Conservation (phyloP, 225 moss, liverwort and hornwort genomes). For the Marchantia paleacea region DNA sequence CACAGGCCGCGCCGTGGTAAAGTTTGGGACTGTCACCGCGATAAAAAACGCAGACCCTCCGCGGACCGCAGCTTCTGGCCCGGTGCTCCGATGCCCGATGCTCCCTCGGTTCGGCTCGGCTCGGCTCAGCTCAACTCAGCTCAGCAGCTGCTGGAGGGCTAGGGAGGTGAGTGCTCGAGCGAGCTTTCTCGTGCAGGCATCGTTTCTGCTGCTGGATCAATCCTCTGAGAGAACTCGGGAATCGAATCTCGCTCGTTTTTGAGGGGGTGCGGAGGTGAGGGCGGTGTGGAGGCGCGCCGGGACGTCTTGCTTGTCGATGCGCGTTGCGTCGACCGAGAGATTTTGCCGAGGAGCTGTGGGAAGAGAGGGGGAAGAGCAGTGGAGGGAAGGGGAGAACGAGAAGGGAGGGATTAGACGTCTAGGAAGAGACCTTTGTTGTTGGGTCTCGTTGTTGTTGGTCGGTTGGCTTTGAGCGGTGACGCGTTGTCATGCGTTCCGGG, state of each 20-base stretch:
- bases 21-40: background rate
- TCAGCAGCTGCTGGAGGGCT: background rate
- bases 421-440: background rate
- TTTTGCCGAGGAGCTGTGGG: too few relatives aligned
- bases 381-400: background rate
- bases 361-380: background rate
- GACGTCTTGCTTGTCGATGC: background rate
- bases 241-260: slow-evolving; percentile 4
- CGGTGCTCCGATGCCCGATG: slow-evolving; percentile 3
- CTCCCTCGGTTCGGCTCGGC: background rate
- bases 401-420: background rate
- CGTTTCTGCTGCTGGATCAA: background rate
- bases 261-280: background rate
- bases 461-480: background rate
- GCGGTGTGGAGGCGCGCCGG: slow-evolving; percentile 5
- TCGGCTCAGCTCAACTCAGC: background rate
- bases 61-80: slow-evolving; percentile 10
- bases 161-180: background rate
- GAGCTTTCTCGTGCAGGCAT: slow-evolving; percentile 9
- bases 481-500: background rate
- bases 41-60: background rate
- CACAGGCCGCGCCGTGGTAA: background rate
- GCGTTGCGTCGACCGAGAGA: background rate
- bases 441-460: background rate
- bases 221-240: background rate